Conservation (phyloP, 306 rosid genomes). For the Prunus fruticosa region DNA sequence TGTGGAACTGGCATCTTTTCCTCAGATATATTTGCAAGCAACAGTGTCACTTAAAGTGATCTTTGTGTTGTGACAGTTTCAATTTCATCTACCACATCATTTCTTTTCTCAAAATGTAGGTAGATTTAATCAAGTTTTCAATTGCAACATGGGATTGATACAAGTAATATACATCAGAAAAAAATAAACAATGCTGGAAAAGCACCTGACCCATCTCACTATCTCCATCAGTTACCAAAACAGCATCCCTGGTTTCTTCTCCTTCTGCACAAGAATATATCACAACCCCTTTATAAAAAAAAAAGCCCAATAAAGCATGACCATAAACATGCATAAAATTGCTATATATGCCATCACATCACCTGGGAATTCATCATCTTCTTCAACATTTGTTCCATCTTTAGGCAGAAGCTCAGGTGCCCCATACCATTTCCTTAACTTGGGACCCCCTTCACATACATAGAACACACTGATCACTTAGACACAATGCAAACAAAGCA, state of each 20-base stretch:
- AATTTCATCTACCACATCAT: no score
- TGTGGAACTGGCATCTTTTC: background rate
- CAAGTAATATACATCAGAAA: background rate
- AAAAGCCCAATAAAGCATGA: background rate
- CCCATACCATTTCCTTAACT: constrained; percentile 91
- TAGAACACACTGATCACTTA: background rate
- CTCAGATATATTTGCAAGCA: background rate
- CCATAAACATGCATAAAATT: constrained; percentile 7
- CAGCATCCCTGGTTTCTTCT: constrained; percentile 69
- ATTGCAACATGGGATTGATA: background rate
- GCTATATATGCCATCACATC: background rate
- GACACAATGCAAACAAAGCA: background rate
- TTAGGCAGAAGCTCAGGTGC: constrained; percentile 80
- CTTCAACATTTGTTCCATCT: constrained; percentile 49
- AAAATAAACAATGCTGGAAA: background rate
- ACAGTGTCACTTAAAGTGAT: background rate
- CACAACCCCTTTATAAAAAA: background rate
- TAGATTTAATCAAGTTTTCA: background rate
- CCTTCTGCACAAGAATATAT: constrained; percentile 39
- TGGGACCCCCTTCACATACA: constrained; percentile 69
- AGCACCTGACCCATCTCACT: constrained; percentile 93
- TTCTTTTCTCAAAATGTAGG: background rate
- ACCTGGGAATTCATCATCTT: constrained; percentile 58
- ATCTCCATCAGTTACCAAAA: constrained; percentile 85
- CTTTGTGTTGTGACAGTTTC: no score